These are phyloP conservation scores for Colletotrichum karsti DNA, from an alignment of 2,329 filamentous ascomycete species.

Conservation along the genomic window DNA sequence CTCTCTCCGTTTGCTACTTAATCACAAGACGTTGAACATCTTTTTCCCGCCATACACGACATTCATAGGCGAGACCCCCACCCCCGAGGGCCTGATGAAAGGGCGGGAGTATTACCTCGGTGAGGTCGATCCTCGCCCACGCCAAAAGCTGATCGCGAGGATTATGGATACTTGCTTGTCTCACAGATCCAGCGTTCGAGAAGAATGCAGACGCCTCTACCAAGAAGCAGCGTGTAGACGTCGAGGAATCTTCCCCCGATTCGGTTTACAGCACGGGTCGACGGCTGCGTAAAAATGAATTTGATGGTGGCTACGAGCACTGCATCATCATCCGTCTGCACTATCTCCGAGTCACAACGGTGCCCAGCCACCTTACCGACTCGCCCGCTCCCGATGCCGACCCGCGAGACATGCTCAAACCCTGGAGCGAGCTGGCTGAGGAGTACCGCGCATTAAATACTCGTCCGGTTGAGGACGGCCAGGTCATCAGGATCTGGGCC, in stretches of 20 bases:
- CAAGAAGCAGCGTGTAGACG: neutral
- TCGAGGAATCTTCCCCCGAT: neutral
- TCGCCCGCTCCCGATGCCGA: neutral
- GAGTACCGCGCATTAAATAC: neutral
- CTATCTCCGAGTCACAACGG: neutral
- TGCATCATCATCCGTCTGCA: neutral
- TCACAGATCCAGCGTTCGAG: no score
- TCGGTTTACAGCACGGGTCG: neutral
- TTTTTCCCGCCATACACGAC: no score
- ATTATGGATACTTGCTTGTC: no score
- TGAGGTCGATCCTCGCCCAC: no score
- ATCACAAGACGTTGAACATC: no score
- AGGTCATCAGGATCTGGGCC: neutral
- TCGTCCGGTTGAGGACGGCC: neutral
- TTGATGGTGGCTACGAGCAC: neutral
- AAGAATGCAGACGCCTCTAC: no score
- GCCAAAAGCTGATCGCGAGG: no score
- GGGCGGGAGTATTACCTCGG: no score
- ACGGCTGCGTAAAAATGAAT: neutral
- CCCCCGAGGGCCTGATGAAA: no score
- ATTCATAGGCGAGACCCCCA: no score
- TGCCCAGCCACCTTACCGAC: neutral
- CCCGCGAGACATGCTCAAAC: neutral
- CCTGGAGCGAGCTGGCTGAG: neutral
- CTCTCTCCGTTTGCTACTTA: no score